phyloP scores from a whole-genome alignment of 805 yeast genomes.

The Citeromyces nyonsensis region DNA sequence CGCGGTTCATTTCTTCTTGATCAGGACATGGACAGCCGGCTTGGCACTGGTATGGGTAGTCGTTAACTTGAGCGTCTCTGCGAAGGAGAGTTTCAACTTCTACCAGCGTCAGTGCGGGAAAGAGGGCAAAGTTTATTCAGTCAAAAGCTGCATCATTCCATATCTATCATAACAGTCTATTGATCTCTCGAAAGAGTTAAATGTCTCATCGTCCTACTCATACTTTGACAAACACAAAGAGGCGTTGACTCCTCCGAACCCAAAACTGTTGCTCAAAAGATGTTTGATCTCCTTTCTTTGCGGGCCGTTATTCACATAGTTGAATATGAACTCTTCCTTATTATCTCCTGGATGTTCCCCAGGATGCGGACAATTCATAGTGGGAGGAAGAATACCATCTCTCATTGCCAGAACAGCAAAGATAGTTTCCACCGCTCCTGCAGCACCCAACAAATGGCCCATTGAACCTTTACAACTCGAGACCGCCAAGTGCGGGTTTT shows the following conservation, averaged over 20 bases:
- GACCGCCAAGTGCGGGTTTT: conserved; percentile 27
- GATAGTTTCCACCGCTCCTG: conserved; percentile 87
- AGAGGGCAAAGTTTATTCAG: too few species aligned
- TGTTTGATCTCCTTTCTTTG: conserved; percentile 22
- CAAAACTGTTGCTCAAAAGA: conserved; percentile 84
- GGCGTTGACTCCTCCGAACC: conserved; percentile 94
- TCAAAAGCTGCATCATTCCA: too few species aligned
- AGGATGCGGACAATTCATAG: conserved; percentile 46
- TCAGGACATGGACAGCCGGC: conserved; percentile 7
- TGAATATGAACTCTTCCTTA: conserved; percentile 24
- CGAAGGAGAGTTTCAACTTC: conserved; percentile 32
- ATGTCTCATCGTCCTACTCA: too few species aligned
- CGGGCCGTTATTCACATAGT: conserved; percentile 41
- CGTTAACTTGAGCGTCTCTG: conserved; percentile 37
- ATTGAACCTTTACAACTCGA: conserved; percentile 85
- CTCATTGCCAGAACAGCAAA: conserved; percentile 58
- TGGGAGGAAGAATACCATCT: conserved; percentile 55
- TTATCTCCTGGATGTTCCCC: conserved; percentile 34
- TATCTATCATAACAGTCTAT: too few species aligned
- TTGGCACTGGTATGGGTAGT: conserved; percentile 19
- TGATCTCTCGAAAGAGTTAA: too few species aligned
- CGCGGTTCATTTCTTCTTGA: conserved; percentile 10
- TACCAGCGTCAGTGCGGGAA: conserved; percentile 13
- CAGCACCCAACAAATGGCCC: conserved; percentile 92
- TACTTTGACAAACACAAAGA: conserved; percentile 31